Evolutionary conservation across 192 early-diverging fungal genomes (phyloP).

Genomic region (Linderina pennispora): DNA sequence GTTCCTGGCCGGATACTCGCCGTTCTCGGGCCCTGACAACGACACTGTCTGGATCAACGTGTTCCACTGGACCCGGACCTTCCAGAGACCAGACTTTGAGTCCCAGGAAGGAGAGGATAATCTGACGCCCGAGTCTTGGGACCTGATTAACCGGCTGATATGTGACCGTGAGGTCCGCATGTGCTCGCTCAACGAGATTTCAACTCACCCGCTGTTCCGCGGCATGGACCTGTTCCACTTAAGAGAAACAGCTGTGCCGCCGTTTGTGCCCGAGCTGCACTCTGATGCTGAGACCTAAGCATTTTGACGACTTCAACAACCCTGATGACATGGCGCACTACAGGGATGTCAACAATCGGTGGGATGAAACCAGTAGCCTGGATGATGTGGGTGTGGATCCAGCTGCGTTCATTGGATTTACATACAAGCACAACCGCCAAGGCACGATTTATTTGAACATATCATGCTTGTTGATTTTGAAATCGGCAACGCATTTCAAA

Average conservation of each 20-base stretch:
- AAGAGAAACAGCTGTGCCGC: slow-evolving; percentile 56
- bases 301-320: slow-evolving; percentile 72
- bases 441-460: slow-evolving; percentile 20
- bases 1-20: slow-evolving; percentile 67
- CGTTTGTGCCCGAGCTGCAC: slow-evolving; percentile 64
- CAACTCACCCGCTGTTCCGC: slow-evolving; percentile 57
- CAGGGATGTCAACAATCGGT: slow-evolving; percentile 53
- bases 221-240: slow-evolving; percentile 58
- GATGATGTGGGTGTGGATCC: no score
- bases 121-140: slow-evolving; percentile 70
- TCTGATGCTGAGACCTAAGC: slow-evolving; percentile 72
- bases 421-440: slow-evolving; percentile 53
- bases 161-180: slow-evolving; percentile 50
- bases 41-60: slow-evolving; percentile 84
- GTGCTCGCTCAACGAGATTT: slow-evolving; percentile 48
- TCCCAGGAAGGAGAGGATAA: slow-evolving; percentile 77
- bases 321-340: slow-evolving; percentile 53
- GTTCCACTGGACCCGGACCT: slow-evolving; percentile 69
- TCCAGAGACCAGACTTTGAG: slow-evolving; percentile 70
- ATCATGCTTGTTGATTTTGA: no score
- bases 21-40: slow-evolving; percentile 59
- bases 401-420: slow-evolving; percentile 81
- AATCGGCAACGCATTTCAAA: no score
- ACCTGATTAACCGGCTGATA: slow-evolving; percentile 57
- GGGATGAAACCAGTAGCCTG: slow-evolving; percentile 42